These are phyloP conservation scores for Thinopyrum obtusiflorum DNA, from an alignment of 202 grass and related monocot species.

Conservation along the genomic window DNA sequence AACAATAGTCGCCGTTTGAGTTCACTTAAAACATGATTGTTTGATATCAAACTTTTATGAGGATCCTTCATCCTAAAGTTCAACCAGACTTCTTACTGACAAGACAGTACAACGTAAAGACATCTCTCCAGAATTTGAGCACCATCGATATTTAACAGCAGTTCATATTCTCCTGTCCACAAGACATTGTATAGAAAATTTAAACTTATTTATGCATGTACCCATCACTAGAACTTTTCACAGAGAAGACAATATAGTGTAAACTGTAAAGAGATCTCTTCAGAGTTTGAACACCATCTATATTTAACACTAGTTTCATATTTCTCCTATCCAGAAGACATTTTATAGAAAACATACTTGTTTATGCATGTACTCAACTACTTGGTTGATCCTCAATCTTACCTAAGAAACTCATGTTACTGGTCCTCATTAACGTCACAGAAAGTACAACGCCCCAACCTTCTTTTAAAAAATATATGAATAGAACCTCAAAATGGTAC, in stretches of 20 bases:
- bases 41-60: constrained; percentile 5
- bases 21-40: not conserved
- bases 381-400: not conserved
- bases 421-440: not conserved
- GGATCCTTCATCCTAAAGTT: constrained; percentile 6
- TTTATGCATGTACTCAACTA: not conserved
- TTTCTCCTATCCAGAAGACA: constrained; percentile 3
- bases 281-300: not conserved
- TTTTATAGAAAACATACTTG: not conserved
- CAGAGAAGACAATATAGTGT: not conserved
- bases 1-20: not conserved
- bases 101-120: constrained; percentile 5
- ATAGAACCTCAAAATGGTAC: not conserved
- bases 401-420: not conserved
- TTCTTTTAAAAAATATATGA: not conserved
- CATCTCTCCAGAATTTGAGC: not conserved
- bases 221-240: not conserved
- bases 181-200: not conserved
- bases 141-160: not conserved
- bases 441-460: not conserved
- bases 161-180: not conserved
- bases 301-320: not conserved
- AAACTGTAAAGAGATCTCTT: not conserved
- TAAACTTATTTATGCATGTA: not conserved
- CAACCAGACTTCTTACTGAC: not conserved